Base-by-base conservation (phyloP, 163 green algal species). In the Chlorella variabilis region DNA sequence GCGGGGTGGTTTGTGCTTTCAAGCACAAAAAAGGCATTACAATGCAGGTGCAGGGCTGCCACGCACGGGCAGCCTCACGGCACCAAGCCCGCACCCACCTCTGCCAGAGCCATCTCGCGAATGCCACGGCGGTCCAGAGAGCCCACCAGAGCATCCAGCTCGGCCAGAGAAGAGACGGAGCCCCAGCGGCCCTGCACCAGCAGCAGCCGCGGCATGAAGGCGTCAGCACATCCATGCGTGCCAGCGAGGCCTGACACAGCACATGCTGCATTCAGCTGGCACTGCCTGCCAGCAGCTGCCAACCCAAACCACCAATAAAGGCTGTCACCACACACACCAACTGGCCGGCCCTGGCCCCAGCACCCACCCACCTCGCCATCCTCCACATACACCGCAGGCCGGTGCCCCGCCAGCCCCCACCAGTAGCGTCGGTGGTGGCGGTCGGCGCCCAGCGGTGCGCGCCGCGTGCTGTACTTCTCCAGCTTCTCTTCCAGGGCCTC, bases 371-470 rank as follows among this genome's bases (percentile, higher is more conserved):
- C 79, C 42, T 85, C 61, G 17, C 11, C 59, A 58, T 89, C 87
- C 63, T 89, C 70, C 36, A 90, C 80, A 48, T 82, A 85, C 23
- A 92, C 23, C 18, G 73, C 70, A 0, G 71, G 66, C 29, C 83
- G 82, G 42, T 91, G 66, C 23, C 85, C 89, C 3, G 67, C 92
- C 66, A 96, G 71, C 23, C 89, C 90, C 84, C 85, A 96, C 91
- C 91, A 96, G 81, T 96, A 96, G 51, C 74, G 68, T n/a, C 90
- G 84, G 82, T 91, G 78, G 65, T 90, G 83, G 20, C 93, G 89
- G 85, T 96, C 93, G n/a, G 31, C 34, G 49, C 93, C 93, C 45
- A 96, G 82, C 11, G 91, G 90, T 33, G 71, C 75, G n/a, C 89
- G 84, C 38, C 92, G 88, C 25, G 93, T 71, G 3, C 45, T 15